Evolutionary conservation across 305 asterid species (phyloP).

Genomic region (Fraxinus platypoda): DNA sequence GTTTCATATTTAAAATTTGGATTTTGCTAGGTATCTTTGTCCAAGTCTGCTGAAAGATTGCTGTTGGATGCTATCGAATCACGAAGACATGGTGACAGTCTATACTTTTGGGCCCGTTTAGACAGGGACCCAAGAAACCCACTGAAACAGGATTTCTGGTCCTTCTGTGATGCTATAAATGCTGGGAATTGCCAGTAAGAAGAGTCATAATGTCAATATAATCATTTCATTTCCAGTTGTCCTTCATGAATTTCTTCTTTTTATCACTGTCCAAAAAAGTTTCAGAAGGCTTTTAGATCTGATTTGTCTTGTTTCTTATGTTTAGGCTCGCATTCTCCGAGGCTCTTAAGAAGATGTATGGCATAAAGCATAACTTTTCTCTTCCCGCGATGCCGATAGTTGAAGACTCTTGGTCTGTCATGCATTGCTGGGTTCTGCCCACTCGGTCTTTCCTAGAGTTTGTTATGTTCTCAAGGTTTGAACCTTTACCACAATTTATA

Average conservation of each 20-base stretch:
- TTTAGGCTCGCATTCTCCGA: slow-evolving; percentile 70
- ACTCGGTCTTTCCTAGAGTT: slow-evolving; percentile 90
- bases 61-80: slow-evolving; percentile 41
- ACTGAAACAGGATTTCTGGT: slow-evolving; percentile 49
- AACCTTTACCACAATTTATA: neutral
- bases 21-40: slow-evolving; percentile 43
- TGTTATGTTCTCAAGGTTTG: slow-evolving; percentile 93
- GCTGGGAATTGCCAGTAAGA: slow-evolving; percentile 61
- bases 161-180: slow-evolving; percentile 53
- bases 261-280: neutral
- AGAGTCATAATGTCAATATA: neutral
- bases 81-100: slow-evolving; percentile 49
- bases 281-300: slow-evolving; percentile 4
- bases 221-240: neutral
- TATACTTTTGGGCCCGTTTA: slow-evolving; percentile 56
- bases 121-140: slow-evolving; percentile 50
- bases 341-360: slow-evolving; percentile 82
- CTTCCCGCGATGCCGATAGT: slow-evolving; percentile 77
- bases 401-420: slow-evolving; percentile 88
- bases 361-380: slow-evolving; percentile 60
- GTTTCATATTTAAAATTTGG: slow-evolving; percentile 14
- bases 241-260: neutral
- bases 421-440: slow-evolving; percentile 93
- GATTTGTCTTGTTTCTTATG: slow-evolving; percentile 24
- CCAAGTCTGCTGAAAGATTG: slow-evolving; percentile 43